Base-by-base conservation (phyloP, 306 rosid genomes). In the Cucurbita moschata region DNA sequence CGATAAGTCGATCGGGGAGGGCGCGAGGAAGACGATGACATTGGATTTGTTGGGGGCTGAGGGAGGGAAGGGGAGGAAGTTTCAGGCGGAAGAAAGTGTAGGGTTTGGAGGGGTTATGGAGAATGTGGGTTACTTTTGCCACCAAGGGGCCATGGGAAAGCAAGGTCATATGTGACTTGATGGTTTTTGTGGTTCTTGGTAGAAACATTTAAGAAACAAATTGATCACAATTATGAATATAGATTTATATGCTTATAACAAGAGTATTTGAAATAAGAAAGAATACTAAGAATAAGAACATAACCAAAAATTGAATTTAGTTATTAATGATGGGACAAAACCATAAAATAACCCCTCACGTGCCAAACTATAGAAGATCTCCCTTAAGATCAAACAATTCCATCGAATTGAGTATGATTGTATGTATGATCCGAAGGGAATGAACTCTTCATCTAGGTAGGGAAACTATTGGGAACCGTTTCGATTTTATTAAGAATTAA, bases 31-130 rank as follows among this genome's bases (percentile, higher is more conserved):
- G 66, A 80, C 82, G 14, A 79, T 76, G 91, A 92, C 98, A 4
- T 47, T 92, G 56, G 92, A 92, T 66, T 90, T 92, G 74, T 83
- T 92, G 83, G 96, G 98, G 58, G 81, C 81, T 23, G 90, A 85
- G 38, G 88, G 85, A 43, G 81, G 78, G 3, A 63, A 65, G 8
- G n/a, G 39, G 37, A 67, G 10, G 52, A 67, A 21, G 14, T 46
- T 23, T 42, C 54, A 19, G 23, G 54, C 6, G 7, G 54, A 76
- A 76, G 81, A 51, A 21, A 80, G 58, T 83, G 65, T 77, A 75
- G 83, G 69, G 43, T 82, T 85, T 81, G 93, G 88, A 87, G 91
- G 72, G 69, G 5, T 67, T 44, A 47, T 67, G 71, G 71, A 64
- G 51, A 64, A 64, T 42, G n/a, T 64, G 72, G 46, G 16, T 67